Base-by-base conservation (phyloP, 192 early-diverging fungal genomes). In the Allomyces javanicus region DNA sequence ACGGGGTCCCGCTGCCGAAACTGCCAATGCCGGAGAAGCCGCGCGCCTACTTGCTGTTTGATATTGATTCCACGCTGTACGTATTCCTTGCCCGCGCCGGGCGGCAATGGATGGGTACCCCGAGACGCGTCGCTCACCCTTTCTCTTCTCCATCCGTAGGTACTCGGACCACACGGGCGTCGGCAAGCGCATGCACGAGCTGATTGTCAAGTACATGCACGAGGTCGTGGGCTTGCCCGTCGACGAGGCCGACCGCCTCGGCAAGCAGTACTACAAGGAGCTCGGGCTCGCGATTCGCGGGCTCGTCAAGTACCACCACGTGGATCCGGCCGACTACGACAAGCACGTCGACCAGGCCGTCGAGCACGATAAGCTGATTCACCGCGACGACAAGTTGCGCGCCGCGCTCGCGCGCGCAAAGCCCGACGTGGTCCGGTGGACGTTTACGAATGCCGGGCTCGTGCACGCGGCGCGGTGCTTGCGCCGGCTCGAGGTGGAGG, bases 401-500 rank as follows among this genome's bases (percentile, higher is more conserved):
- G 63, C 72, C 7, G 87, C 89, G 79, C 74, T 91, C 40, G 63
- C 69, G 61, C 64, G 66, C 0, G 64, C 83, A 17, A 75, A 74
- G 33, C 33, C 33, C 33, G 33, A 40, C 6, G 72, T 80, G 3
- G 83, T 79, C 21, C 84, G 85, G 62, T 88, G 88, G 87, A 80
- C 86, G 21, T 87, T 88, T 65, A 91, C 89, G 62, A 91, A 91
- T 66, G 89, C 89, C 10, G 85, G 83, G 63, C 69, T 75, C 61
- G 68, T 73, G 11, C 89, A 91, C 70, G 89, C 86, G 19, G 63
- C 71, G 23, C 78, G 89, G 44, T 87, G 88, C 19, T 68, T 91
- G 25, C 72, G 72, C 23, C 68, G 79, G 24, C 68, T 91, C 27
- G 81, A 75, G 0, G 71, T 91, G 50, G 79, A 79, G 4, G 85